These are phyloP conservation scores for Pichia sorboxylosa DNA, from an alignment of 1,139 yeast species.

Conservation along the genomic window DNA sequence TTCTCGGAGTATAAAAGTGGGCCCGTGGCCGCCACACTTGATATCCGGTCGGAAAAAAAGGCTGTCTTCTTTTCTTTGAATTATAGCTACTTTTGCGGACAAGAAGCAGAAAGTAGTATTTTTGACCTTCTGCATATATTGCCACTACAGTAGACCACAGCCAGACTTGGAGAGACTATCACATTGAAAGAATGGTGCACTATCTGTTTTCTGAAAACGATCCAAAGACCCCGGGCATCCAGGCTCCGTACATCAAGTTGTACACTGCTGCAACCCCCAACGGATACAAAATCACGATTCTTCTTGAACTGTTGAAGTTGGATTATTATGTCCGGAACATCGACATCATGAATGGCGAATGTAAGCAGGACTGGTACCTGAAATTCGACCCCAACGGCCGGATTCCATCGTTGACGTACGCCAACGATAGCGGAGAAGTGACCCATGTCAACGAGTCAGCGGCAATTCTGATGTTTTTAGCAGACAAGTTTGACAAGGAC, in stretches of 20 bases:
- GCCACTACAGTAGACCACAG: no score
- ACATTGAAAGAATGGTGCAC: conserved; percentile 20
- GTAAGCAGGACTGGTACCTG: conserved; percentile 42
- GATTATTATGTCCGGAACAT: conserved; percentile 35
- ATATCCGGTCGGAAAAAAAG: no score
- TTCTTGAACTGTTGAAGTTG: conserved; percentile 36
- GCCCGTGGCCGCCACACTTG: no score
- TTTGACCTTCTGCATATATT: no score
- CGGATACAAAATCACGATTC: conserved; percentile 40
- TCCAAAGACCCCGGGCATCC: conserved; percentile 16
- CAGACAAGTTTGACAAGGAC: conserved; percentile 46
- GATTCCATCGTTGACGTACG: conserved; percentile 46
- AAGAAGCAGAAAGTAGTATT: no score
- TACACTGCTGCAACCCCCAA: conserved; percentile 46
- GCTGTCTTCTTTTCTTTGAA: no score
- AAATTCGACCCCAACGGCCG: conserved; percentile 51
- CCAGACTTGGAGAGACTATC: no score
- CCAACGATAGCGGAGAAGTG: conserved; percentile 28
- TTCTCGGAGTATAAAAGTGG: no score
- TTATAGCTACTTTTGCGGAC: no score
- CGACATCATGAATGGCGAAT: conserved; percentile 29
- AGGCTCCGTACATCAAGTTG: conserved; percentile 29
- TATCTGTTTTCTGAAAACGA: conserved; percentile 24
- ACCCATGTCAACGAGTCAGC: conserved; percentile 41
- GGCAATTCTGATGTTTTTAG: conserved; percentile 45